phyloP scores from a whole-genome alignment of 108 stramenopile species.

The Discostella stelligeroides region DNA sequence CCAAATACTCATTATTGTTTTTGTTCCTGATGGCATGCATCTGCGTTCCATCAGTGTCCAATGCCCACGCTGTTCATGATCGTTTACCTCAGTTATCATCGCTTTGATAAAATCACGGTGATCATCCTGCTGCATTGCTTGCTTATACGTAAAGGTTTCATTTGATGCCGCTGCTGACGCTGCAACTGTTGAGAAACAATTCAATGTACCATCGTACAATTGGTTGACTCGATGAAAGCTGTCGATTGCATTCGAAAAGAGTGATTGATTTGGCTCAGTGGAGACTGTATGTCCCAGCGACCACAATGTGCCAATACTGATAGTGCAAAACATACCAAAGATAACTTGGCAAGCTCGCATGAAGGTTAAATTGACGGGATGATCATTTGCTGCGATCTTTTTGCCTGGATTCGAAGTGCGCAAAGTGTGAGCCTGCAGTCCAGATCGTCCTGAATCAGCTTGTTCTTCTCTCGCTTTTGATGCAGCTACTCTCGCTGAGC shows the following conservation, averaged over 20 bases:
- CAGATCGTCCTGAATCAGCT: background rate
- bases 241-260: background rate
- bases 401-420: no score
- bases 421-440: background rate
- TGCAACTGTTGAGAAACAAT: background rate
- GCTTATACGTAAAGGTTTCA: conserved; percentile 1
- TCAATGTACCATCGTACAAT: conserved; percentile 10
- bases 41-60: conserved; percentile 8
- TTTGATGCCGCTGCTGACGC: background rate
- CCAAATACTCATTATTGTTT: conserved; percentile 21
- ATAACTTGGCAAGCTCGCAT: no score
- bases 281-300: background rate
- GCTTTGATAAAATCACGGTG: conserved; percentile 2
- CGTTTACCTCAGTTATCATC: conserved; percentile 10
- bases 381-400: no score
- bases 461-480: no score
- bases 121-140: conserved; percentile 20
- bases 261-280: no score
- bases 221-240: background rate
- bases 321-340: background rate
- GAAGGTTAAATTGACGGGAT: no score
- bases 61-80: conserved; percentile 3
- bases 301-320: background rate
- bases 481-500: no score
- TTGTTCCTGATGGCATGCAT: conserved; percentile 5